phyloP scores from a whole-genome alignment of 345 rosid species.

The Lumnitzera racemosa region DNA sequence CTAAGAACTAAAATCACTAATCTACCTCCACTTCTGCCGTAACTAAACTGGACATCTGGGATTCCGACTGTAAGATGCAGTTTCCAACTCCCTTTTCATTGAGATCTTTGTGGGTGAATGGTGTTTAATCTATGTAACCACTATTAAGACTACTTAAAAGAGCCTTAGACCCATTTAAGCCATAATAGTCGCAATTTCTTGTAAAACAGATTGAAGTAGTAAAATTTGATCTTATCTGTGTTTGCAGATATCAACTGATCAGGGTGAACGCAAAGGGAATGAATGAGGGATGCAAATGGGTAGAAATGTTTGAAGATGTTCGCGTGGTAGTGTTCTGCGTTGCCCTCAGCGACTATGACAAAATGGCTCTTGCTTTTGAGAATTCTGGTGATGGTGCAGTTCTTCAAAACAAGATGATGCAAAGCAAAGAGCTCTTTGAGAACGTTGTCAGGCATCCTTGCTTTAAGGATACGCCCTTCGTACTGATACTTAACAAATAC shows the following conservation, averaged over 20 bases:
- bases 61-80: no score
- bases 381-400: slow-evolving; percentile 40
- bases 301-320: slow-evolving; percentile 97
- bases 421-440: slow-evolving; percentile 84
- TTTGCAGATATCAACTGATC: slow-evolving; percentile 77
- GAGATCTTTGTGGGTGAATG: no score
- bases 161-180: no score
- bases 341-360: slow-evolving; percentile 83
- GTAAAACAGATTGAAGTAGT: no score
- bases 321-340: slow-evolving; percentile 77
- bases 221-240: neutral
- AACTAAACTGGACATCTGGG: no score
- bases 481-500: slow-evolving; percentile 85
- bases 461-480: slow-evolving; percentile 75
- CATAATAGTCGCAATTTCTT: no score
- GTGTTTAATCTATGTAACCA: no score
- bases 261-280: slow-evolving; percentile 87
- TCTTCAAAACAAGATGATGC: slow-evolving; percentile 76
- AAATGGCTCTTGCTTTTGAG: slow-evolving; percentile 43
- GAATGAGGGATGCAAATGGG: slow-evolving; percentile 99
- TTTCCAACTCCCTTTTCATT: no score
- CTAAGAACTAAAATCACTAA: neutral
- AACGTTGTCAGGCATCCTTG: slow-evolving; percentile 74
- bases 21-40: neutral
- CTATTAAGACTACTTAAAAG: no score